A percentile compares a stretch with the other conserved stretches of the same genome.
Evolutionary conservation across 108 stramenopile genomes (phyloP).

Genomic region (Asterionellopsis glacialis): DNA sequence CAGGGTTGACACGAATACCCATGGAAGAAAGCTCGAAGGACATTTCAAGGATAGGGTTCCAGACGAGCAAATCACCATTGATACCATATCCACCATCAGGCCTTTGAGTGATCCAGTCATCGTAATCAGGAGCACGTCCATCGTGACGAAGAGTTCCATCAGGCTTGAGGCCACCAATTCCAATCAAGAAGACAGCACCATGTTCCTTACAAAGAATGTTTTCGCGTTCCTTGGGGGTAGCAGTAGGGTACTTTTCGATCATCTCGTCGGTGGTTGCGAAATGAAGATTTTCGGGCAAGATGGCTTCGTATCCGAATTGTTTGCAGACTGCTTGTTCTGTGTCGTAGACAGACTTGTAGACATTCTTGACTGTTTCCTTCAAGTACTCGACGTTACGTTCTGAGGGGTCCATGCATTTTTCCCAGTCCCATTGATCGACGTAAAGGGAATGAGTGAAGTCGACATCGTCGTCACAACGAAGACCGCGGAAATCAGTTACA

Average conservation of each 20-base stretch:
- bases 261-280: slow-evolving; percentile 22
- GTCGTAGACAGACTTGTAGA: slow-evolving; percentile 32
- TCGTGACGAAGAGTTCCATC: slow-evolving; percentile 29
- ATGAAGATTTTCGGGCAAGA: slow-evolving; percentile 15
- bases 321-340: slow-evolving; percentile 20
- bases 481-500: slow-evolving; percentile 31
- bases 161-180: slow-evolving; percentile 27
- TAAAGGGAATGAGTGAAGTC: slow-evolving; percentile 34
- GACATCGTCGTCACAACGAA: slow-evolving; percentile 35
- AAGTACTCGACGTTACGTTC: slow-evolving; percentile 31
- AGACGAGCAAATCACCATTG: slow-evolving; percentile 33
- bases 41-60: slow-evolving; percentile 27
- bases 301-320: slow-evolving; percentile 17
- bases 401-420: slow-evolving; percentile 13
- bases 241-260: slow-evolving; percentile 23
- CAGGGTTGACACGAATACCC: slow-evolving; percentile 34
- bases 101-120: slow-evolving; percentile 28
- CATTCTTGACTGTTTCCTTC: slow-evolving; percentile 22
- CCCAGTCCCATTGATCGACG: slow-evolving; percentile 37
- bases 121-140: slow-evolving; percentile 34
- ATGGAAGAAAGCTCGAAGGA: slow-evolving; percentile 36
- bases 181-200: slow-evolving; percentile 34
- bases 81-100: slow-evolving; percentile 29
- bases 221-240: slow-evolving; percentile 35
- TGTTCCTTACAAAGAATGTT: slow-evolving; percentile 29